These are phyloP conservation scores for Hymenoscyphus fraxineus DNA, from an alignment of 2,329 filamentous ascomycete genomes.

Conservation along the genomic window DNA sequence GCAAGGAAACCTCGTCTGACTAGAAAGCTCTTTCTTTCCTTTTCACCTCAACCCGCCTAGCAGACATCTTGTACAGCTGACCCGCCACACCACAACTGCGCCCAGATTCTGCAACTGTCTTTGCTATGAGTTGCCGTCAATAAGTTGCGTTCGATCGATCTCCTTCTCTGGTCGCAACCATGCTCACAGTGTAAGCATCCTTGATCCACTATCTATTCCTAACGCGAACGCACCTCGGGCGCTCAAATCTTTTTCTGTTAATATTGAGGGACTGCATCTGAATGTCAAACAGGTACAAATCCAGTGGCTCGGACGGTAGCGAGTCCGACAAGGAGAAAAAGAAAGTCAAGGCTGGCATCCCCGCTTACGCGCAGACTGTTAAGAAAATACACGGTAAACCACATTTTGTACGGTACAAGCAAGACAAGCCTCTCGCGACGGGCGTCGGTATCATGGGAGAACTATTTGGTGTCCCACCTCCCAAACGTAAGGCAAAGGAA, in stretches of 20 bases:
- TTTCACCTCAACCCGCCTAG: too few relatives aligned
- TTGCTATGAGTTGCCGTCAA: neutral
- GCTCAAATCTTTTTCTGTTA: neutral
- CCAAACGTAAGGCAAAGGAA: conserved; percentile 3
- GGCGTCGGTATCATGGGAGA: conserved; percentile 25
- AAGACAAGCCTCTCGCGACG: conserved; percentile 14
- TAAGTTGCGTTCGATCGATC: neutral
- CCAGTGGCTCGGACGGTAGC: conserved; percentile 5
- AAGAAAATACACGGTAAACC: conserved; percentile 32
- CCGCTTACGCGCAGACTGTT: conserved; percentile 27
- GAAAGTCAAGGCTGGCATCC: conserved; percentile 16
- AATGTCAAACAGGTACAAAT: conserved; percentile 17
- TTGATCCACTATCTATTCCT: neutral
- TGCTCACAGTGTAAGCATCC: neutral
- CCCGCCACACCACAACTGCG: neutral
- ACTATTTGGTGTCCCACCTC: conserved; percentile 20
- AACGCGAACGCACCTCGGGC: neutral
- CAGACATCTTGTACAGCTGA: neutral
- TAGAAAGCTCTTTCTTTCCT: too few relatives aligned
- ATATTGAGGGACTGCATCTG: neutral
- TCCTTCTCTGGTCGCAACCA: neutral
- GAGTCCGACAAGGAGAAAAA: neutral
- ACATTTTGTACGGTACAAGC: conserved; percentile 30
- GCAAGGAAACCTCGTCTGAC: too few relatives aligned
- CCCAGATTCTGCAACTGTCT: neutral